Evolutionary conservation across 2,329 filamentous ascomycete species (phyloP).

Genomic region (Ascosphaera pollenicola): DNA sequence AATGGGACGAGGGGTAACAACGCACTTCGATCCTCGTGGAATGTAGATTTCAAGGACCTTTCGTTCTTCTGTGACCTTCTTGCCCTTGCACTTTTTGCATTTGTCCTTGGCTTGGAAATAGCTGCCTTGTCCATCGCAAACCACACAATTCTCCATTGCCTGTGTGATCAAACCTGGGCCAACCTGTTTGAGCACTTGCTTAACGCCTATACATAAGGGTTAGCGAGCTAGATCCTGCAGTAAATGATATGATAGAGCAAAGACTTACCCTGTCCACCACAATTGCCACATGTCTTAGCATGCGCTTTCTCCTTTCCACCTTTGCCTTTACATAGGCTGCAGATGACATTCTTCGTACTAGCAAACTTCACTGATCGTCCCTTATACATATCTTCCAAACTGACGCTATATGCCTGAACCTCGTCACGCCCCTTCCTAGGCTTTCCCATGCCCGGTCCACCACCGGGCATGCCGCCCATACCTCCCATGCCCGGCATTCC

Average conservation of each 20-base stretch:
- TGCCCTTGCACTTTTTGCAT: slow-evolving; percentile 98
- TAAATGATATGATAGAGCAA: not conserved
- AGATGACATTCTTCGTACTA: slow-evolving; percentile 84
- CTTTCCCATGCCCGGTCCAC: slow-evolving; percentile 16
- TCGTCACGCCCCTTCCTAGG: slow-evolving; percentile 54
- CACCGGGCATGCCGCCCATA: slow-evolving; percentile 23
- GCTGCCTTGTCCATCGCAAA: slow-evolving; percentile 66
- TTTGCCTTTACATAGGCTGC: slow-evolving; percentile 63
- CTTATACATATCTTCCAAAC: slow-evolving; percentile 89
- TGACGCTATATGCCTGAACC: slow-evolving; percentile 77
- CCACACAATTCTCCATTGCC: slow-evolving; percentile 67
- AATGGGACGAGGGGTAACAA: not conserved
- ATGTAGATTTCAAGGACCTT: slow-evolving; percentile 96
- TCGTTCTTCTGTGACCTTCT: slow-evolving; percentile 63
- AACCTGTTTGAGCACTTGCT: slow-evolving; percentile 58
- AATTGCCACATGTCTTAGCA: slow-evolving; percentile 58
- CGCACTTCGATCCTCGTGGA: slow-evolving; percentile 48
- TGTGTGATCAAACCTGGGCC: slow-evolving; percentile 73
- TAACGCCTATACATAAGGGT: slow-evolving; percentile 28
- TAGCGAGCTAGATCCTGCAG: slow-evolving; percentile 1
- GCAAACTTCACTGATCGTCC: slow-evolving; percentile 96
- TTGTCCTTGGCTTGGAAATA: slow-evolving; percentile 91
- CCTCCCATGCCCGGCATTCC: slow-evolving; percentile 30
- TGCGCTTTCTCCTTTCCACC: slow-evolving; percentile 80
- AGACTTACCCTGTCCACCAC: slow-evolving; percentile 46